Percentiles rank a stretch among this genome's conserved stretches.
phyloP scores from a whole-genome alignment of 805 yeast species.

The Yarrowia keelungensis region DNA sequence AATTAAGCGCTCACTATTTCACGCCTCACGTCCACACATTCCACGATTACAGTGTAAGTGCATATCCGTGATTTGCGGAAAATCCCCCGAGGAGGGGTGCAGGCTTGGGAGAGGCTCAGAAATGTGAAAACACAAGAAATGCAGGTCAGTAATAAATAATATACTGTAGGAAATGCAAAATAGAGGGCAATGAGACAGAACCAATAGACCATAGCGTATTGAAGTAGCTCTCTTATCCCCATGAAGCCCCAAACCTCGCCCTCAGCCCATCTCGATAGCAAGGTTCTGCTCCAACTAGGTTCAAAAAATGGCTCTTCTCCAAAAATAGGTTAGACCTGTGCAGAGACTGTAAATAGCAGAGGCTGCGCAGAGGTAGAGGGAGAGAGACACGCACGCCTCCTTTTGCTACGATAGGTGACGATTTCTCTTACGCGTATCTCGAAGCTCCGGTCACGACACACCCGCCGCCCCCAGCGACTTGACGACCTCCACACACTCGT shows the following conservation, averaged over 20 bases:
- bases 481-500: conserved; percentile 8
- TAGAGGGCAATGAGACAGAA: too few species aligned
- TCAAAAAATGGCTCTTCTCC: conserved; percentile 9
- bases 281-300: conserved; percentile 5
- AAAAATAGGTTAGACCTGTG: conserved; percentile 23
- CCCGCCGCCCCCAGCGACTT: not conserved
- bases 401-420: conserved; percentile 5
- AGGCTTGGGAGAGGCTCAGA: not conserved
- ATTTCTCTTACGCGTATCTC: conserved; percentile 12
- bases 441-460: not conserved
- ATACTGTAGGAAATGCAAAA: too few species aligned
- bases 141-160: not conserved
- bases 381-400: conserved; percentile 28
- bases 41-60: conserved; percentile 27
- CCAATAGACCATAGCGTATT: too few species aligned
- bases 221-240: too few species aligned
- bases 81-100: conserved; percentile 27
- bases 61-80: conserved; percentile 37
- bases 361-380: conserved; percentile 28
- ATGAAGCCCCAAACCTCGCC: too few species aligned
- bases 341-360: conserved; percentile 30
- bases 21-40: conserved; percentile 1
- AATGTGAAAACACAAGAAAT: not conserved
- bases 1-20: not conserved
- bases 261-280: conserved; percentile 1